Evolutionary conservation across 306 rosid species (phyloP).

Genomic region (Datisca glomerata): DNA sequence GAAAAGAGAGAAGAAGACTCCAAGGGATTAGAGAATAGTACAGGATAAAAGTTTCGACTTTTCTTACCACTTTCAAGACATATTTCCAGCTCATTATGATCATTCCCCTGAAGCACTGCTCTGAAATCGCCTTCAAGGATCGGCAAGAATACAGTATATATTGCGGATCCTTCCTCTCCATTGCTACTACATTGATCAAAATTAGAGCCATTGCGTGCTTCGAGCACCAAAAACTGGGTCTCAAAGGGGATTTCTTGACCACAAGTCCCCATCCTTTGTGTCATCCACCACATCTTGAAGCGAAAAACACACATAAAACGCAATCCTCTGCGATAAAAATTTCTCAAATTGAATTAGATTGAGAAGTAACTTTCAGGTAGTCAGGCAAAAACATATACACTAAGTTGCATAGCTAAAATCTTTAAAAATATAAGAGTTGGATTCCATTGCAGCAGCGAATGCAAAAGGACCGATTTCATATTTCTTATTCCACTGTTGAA

Average conservation of each 20-base stretch:
- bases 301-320: constrained; percentile 72
- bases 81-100: constrained; percentile 67
- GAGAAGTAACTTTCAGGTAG: too few species aligned
- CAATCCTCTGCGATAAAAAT: constrained; percentile 38
- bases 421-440: too few species aligned
- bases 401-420: too few species aligned
- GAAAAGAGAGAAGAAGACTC: too few species aligned
- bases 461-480: too few species aligned
- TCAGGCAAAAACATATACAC: too few species aligned
- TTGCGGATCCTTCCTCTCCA: constrained; percentile 27
- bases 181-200: constrained; percentile 22
- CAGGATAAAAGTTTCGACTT: neutral
- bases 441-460: too few species aligned
- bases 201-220: constrained; percentile 30
- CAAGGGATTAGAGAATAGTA: too few species aligned
- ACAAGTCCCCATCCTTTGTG: constrained; percentile 73
- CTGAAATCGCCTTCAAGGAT: constrained; percentile 94
- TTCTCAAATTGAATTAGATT: too few species aligned
- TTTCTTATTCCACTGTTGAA: too few species aligned
- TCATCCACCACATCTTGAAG: constrained; percentile 98
- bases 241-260: constrained; percentile 74
- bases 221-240: constrained; percentile 80
- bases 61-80: constrained; percentile 84
- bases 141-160: constrained; percentile 65
- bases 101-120: constrained; percentile 90